Conservation (phyloP, 2,329 filamentous ascomycete species). For the Paramyrothecium sp. region DNA sequence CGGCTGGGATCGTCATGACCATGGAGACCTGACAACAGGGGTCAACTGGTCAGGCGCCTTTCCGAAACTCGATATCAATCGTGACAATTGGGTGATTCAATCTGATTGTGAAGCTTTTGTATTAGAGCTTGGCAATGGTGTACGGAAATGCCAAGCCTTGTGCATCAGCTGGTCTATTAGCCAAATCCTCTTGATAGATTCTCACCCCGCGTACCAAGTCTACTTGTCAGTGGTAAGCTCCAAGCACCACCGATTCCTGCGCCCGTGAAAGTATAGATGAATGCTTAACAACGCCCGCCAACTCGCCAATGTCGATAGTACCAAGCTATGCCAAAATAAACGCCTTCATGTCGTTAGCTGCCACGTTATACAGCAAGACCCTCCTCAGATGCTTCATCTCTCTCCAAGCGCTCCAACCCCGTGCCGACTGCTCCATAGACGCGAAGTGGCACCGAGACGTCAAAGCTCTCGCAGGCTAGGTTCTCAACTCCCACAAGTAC, state of each 20-base stretch:
- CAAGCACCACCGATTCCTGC: too few relatives aligned
- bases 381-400: slow-evolving; percentile 52
- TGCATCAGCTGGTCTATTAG: too few relatives aligned
- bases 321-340: not conserved
- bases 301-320: not conserved
- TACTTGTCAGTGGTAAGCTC: too few relatives aligned
- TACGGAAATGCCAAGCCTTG: too few relatives aligned
- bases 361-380: slow-evolving; percentile 35
- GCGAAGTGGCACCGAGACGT: slow-evolving; percentile 79
- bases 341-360: not conserved
- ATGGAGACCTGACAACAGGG: too few relatives aligned
- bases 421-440: slow-evolving; percentile 69
- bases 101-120: too few relatives aligned
- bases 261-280: not conserved
- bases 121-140: too few relatives aligned
- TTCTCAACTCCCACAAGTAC: slow-evolving; percentile 77
- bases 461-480: slow-evolving; percentile 83
- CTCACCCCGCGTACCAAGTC: too few relatives aligned
- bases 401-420: slow-evolving; percentile 54
- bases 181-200: too few relatives aligned
- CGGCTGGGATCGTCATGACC: not conserved
- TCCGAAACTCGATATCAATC: too few relatives aligned
- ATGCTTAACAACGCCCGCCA: not conserved
- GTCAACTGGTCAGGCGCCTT: too few relatives aligned
- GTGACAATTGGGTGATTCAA: too few relatives aligned